phyloP scores from a whole-genome alignment of 306 rosid species.

The Vigna mungo region DNA sequence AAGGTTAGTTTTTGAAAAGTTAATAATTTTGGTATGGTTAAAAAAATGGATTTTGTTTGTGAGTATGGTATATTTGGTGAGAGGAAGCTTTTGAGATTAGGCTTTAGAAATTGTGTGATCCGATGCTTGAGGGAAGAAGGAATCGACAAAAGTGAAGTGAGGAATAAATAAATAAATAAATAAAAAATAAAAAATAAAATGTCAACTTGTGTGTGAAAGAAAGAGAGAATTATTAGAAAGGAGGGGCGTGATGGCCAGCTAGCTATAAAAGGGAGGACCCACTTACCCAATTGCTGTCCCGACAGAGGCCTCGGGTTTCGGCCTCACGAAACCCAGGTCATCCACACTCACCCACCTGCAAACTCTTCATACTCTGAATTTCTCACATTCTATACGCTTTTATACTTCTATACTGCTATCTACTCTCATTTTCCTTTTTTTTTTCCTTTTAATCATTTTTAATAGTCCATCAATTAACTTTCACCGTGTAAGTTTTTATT shows the following conservation, averaged over 20 bases:
- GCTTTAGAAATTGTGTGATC: conserved; percentile 47
- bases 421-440: too few species aligned
- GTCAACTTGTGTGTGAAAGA: conserved; percentile 42
- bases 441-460: too few species aligned
- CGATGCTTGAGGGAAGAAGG: conserved; percentile 40
- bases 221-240: conserved; percentile 37
- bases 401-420: not conserved
- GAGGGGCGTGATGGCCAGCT: conserved; percentile 44
- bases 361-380: not conserved
- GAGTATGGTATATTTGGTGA: not conserved
- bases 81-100: conserved; percentile 30
- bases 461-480: too few species aligned
- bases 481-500: too few species aligned
- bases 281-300: conserved; percentile 24
- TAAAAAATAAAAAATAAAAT: not conserved
- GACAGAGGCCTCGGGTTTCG: conserved; percentile 46
- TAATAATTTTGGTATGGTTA: too few species aligned
- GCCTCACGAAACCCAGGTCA: conserved; percentile 37
- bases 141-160: conserved; percentile 28
- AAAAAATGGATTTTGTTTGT: too few species aligned
- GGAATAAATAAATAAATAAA: not conserved
- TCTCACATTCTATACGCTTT: not conserved
- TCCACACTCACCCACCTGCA: not conserved
- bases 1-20: too few species aligned
- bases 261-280: conserved; percentile 28